Base-by-base conservation (phyloP, 768 basidiomycete species). In the Suillus alpinus region DNA sequence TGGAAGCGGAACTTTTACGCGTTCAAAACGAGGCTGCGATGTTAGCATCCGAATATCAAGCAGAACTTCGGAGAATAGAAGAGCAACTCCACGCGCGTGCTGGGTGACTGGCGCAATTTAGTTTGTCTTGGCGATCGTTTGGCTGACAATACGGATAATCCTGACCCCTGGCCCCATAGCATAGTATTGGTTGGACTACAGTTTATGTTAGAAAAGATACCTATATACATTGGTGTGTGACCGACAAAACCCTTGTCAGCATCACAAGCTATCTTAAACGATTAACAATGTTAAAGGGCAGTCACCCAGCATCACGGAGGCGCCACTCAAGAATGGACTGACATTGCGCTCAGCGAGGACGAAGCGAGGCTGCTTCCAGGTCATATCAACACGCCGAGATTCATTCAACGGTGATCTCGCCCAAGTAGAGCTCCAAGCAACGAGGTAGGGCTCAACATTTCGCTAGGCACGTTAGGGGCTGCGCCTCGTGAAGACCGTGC, bases 31-130 rank as follows among this genome's bases (percentile, higher is more conserved):
- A 73, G 34, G 62, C 72, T 26, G 61, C 70, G 10, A 65, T 62
- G n/a, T 67, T 73, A 41, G 72, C 68, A 18, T 73, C 72, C 7
- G 72, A 75, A 49, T 73, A 73, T 43, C 73, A 75, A 66, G 59
- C 68, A 1, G 72, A 73, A 65, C 60, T 73, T 39, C 72, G 72
- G 63, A 75, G 69, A 56, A 75, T 73, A 34, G 72, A 73, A 63
- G 70, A 75, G 62, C 55, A 72, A 44, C 50, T 73, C 31, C 66
- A 71, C 55, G 65, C 70, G 20, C 73, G 71, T 63, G 73, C 70
- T 12, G 73, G 40, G n/a, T 73, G 62, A 67, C 16, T 49, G 41
- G 53, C 13, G 23, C 43, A 56, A 26, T 50, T 59, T 61, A 70
- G 68, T 67, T 67, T 60, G 68, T 68, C 68, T 70, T 60, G 60